A percentile compares a stretch with the other conserved stretches of the same genome.
Evolutionary conservation across 73 alveolate species (phyloP).

Genomic region (Tetrahymena malaccensis): DNA sequence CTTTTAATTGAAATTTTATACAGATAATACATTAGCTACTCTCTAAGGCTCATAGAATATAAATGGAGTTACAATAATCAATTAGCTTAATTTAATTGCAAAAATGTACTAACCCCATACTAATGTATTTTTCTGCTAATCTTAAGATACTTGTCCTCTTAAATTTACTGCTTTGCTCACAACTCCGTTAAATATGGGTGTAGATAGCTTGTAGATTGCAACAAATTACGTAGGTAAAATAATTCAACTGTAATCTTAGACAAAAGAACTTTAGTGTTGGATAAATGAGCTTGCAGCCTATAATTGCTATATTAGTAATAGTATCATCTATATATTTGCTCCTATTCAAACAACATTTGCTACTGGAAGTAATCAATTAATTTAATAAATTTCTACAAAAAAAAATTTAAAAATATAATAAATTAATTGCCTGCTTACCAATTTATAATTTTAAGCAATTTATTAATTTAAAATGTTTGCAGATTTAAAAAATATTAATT

Average conservation of each 20-base stretch:
- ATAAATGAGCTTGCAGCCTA: neutral
- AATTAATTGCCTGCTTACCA: too few relatives aligned
- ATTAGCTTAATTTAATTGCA: neutral
- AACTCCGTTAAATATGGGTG: neutral
- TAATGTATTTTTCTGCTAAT: neutral
- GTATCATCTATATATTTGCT: neutral
- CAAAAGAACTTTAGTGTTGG: neutral
- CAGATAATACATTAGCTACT: neutral
- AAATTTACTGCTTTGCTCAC: neutral
- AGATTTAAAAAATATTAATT: neutral
- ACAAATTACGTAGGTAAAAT: neutral
- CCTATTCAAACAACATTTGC: neutral
- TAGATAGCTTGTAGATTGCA: neutral
- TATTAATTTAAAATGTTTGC: neutral
- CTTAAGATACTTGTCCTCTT: neutral
- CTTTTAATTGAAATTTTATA: neutral
- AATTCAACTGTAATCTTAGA: neutral
- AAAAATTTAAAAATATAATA: too few relatives aligned
- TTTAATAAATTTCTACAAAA: too few relatives aligned
- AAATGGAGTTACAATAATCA: neutral
- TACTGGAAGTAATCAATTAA: neutral
- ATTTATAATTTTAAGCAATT: too few relatives aligned
- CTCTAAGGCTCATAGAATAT: neutral
- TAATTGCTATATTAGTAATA: neutral
- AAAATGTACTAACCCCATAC: neutral